A percentile compares a stretch with the other conserved stretches of the same genome.
Evolutionary conservation across 2,329 filamentous ascomycete species (phyloP).

Genomic region (Tolypocladium nubicola): DNA sequence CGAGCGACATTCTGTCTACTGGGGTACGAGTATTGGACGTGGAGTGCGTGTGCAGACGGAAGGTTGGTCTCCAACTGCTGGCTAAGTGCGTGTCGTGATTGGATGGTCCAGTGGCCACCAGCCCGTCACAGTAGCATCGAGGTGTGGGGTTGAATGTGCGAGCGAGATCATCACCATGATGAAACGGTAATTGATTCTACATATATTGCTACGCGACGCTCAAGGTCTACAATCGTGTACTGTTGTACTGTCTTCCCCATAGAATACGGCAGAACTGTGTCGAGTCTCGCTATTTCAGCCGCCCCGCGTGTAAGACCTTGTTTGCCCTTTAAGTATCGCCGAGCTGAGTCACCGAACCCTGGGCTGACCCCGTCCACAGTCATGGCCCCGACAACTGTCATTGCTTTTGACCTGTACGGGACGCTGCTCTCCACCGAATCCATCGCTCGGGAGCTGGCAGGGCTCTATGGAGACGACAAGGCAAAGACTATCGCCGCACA

Average conservation of each 20-base stretch:
- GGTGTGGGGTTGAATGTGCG: neutral
- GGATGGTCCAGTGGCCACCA: neutral
- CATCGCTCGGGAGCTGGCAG: constrained; percentile 48
- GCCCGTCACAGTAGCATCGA: neutral
- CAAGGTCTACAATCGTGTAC: neutral
- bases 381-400: constrained; percentile 25
- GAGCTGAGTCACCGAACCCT: neutral
- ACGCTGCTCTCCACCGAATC: constrained; percentile 64
- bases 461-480: constrained; percentile 45
- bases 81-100: neutral
- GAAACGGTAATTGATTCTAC: neutral
- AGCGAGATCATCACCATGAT: neutral
- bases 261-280: neutral
- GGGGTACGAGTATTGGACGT: neutral
- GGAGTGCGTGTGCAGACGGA: neutral
- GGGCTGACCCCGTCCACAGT: neutral
- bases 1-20: constrained; percentile 1
- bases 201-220: neutral
- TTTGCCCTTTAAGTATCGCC: neutral
- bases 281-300: neutral
- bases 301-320: no score
- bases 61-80: neutral
- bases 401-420: constrained; percentile 69
- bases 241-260: neutral
- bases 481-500: constrained; percentile 44